A percentile compares a stretch with the other conserved stretches of the same genome.
These are phyloP conservation scores for Psilocybe sp. DNA, from an alignment of 768 basidiomycete genomes.

Conservation along the genomic window DNA sequence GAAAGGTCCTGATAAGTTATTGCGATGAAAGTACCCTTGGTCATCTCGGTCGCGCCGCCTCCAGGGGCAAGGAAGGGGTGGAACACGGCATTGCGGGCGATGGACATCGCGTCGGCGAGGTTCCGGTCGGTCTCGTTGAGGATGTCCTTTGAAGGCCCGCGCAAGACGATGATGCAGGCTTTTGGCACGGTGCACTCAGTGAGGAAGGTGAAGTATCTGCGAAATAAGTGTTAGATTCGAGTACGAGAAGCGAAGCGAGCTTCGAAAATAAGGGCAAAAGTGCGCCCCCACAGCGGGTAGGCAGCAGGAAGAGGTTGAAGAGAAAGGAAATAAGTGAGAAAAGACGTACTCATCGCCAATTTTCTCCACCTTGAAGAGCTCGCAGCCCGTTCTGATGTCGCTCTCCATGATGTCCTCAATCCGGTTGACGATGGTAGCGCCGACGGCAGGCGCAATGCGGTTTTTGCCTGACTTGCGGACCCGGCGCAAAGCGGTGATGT, in stretches of 20 bases:
- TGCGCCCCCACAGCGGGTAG: background rate
- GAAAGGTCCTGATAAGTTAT: too few species aligned
- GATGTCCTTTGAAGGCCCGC: slow-evolving; percentile 97
- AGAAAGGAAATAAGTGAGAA: slow-evolving; percentile 10
- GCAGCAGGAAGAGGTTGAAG: background rate
- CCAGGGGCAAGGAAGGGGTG: slow-evolving; percentile 93
- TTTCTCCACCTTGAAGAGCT: slow-evolving; percentile 93
- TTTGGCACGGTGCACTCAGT: slow-evolving; percentile 87
- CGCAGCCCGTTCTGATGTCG: slow-evolving; percentile 91
- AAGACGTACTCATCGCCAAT: slow-evolving; percentile 84
- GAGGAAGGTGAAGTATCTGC: slow-evolving; percentile 94
- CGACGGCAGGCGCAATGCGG: slow-evolving; percentile 92
- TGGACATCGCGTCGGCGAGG: slow-evolving; percentile 95
- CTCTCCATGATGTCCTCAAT: slow-evolving; percentile 90
- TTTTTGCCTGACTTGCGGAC: slow-evolving; percentile 99
- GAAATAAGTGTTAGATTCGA: too few species aligned
- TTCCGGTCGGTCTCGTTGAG: slow-evolving; percentile 98
- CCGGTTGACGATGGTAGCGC: slow-evolving; percentile 95
- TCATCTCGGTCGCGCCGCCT: slow-evolving; percentile 91
- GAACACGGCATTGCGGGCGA: slow-evolving; percentile 96
- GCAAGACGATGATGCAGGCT: slow-evolving; percentile 96
- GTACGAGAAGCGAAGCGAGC: too few species aligned
- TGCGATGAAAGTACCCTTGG: slow-evolving; percentile 47
- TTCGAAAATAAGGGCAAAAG: too few species aligned
- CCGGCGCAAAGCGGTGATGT: slow-evolving; percentile 92